These are phyloP conservation scores for Somion occarium DNA, from an alignment of 1,284 basidiomycete genomes.

Conservation along the genomic window DNA sequence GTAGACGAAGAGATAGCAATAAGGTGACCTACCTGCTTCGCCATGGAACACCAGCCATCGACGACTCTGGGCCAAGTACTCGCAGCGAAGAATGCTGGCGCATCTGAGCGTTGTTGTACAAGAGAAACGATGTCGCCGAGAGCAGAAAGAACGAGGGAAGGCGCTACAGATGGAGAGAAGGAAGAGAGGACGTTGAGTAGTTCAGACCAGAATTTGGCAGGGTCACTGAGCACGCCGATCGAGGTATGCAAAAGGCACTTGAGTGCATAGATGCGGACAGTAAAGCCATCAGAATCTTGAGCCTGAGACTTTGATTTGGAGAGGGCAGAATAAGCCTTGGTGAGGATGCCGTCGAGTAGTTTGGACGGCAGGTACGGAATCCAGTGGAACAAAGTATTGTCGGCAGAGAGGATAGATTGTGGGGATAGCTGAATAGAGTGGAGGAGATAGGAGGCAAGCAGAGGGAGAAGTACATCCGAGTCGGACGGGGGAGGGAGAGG, in stretches of 20 bases:
- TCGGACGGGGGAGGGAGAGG: constrained; percentile 12
- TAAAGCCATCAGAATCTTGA: not conserved
- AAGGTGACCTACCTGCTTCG: constrained; percentile 1
- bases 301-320: constrained; percentile 39
- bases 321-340: constrained; percentile 50
- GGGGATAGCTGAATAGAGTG: constrained; percentile 29
- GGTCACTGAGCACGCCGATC: constrained; percentile 22
- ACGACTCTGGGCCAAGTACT: not conserved
- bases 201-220: constrained; percentile 63
- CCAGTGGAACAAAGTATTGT: constrained; percentile 50
- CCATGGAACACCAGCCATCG: constrained; percentile 3
- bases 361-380: constrained; percentile 42
- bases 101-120: constrained; percentile 1
- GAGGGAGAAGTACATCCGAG: constrained; percentile 41
- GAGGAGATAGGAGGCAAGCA: constrained; percentile 55
- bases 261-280: constrained; percentile 33
- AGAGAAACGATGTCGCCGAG: not conserved
- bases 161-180: not conserved
- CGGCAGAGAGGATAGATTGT: constrained; percentile 27
- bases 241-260: constrained; percentile 28
- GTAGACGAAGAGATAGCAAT: too few species aligned
- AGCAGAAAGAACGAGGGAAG: not conserved
- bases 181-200: constrained; percentile 40
- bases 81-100: not conserved
- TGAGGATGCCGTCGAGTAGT: constrained; percentile 52